These are phyloP conservation scores for Fusarium duplospermum DNA, from an alignment of 2,329 filamentous ascomycete genomes.

Conservation along the genomic window DNA sequence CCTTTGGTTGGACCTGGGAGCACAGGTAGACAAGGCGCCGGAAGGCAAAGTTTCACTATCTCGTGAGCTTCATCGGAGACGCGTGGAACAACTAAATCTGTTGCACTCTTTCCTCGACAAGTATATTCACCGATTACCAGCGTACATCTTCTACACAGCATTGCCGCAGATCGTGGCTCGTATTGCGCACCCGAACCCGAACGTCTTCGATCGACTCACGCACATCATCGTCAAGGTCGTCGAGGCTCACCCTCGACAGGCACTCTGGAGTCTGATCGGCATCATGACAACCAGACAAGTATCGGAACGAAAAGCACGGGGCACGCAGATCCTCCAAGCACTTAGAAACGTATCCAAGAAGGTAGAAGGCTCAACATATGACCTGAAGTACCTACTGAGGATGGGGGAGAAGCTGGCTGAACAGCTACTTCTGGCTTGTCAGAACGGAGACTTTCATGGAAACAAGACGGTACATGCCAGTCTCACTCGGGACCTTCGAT, in stretches of 20 bases:
- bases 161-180: constrained; percentile 95
- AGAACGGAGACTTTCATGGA: constrained; percentile 77
- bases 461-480: constrained; percentile 77
- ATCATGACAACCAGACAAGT: constrained; percentile 83
- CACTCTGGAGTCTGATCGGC: constrained; percentile 90
- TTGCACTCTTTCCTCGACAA: constrained; percentile 83
- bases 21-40: constrained; percentile 73
- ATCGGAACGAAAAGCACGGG: constrained; percentile 70
- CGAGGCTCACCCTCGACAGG: constrained; percentile 86
- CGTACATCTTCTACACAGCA: constrained; percentile 83
- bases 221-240: constrained; percentile 90
- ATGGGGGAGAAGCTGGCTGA: constrained; percentile 86
- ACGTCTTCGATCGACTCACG: constrained; percentile 81
- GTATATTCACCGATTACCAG: constrained; percentile 77
- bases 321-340: constrained; percentile 63
- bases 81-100: constrained; percentile 74
- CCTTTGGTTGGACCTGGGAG: constrained; percentile 92
- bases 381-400: constrained; percentile 77
- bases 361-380: constrained; percentile 62
- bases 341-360: constrained; percentile 63
- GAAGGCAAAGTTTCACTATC: constrained; percentile 66
- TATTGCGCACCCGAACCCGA: constrained; percentile 85
- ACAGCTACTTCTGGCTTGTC: constrained; percentile 83
- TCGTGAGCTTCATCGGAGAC: constrained; percentile 63
- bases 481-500: constrained; percentile 80